phyloP scores from a whole-genome alignment of 1,284 basidiomycete species.

The Naganishia sp. region DNA sequence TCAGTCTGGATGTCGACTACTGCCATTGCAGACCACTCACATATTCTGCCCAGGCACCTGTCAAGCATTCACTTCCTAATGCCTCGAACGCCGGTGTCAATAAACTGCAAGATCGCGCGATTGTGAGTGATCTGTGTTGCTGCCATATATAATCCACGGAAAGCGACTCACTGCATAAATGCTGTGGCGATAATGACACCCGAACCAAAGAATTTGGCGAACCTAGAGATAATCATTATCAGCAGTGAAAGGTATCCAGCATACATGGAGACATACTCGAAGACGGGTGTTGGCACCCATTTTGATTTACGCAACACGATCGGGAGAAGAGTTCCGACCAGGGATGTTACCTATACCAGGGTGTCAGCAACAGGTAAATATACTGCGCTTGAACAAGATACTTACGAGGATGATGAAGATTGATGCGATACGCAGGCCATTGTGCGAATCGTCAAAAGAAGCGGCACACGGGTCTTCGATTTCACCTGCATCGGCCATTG shows the following conservation, averaged over 20 bases:
- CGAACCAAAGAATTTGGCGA: slow-evolving; percentile 93
- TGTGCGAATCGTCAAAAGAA: slow-evolving; percentile 35
- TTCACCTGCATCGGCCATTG: slow-evolving; percentile 19
- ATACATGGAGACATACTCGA: slow-evolving; percentile 64
- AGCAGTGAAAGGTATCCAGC: too few species aligned
- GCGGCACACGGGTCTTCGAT: slow-evolving; percentile 37
- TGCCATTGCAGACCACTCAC: slow-evolving; percentile 56
- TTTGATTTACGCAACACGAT: slow-evolving; percentile 67
- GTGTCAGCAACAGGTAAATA: background rate
- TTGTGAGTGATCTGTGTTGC: background rate
- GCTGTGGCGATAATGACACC: slow-evolving; percentile 92
- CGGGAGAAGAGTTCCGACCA: slow-evolving; percentile 77
- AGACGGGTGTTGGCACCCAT: slow-evolving; percentile 66
- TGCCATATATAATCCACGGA: slow-evolving; percentile 44
- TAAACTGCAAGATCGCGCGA: slow-evolving; percentile 68
- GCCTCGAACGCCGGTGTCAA: slow-evolving; percentile 73
- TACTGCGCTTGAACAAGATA: slow-evolving; percentile 31
- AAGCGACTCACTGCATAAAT: slow-evolving; percentile 71
- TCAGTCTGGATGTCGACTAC: slow-evolving; percentile 3
- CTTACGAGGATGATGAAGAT: slow-evolving; percentile 79
- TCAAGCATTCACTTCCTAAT: slow-evolving; percentile 71
- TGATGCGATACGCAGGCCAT: slow-evolving; percentile 69
- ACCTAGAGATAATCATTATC: slow-evolving; percentile 45
- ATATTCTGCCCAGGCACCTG: slow-evolving; percentile 69
- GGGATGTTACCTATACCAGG: slow-evolving; percentile 57